Evolutionary conservation across 176 grass and related monocot genomes (phyloP).

Genomic region (Oryza punctata): DNA sequence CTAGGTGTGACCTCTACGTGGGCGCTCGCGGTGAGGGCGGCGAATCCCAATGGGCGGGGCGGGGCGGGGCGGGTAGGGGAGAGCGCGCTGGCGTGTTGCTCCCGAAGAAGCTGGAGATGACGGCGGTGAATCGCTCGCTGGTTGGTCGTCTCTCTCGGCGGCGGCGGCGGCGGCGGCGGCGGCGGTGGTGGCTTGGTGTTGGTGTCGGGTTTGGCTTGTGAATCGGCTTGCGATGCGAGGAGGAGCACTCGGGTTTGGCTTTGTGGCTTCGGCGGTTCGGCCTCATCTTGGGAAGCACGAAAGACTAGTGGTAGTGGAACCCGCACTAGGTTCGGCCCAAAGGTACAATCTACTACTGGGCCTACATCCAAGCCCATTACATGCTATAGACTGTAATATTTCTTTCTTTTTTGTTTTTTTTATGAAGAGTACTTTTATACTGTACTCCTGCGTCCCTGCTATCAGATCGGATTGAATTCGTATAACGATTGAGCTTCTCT

Average conservation of each 20-base stretch:
- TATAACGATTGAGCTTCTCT: too few species aligned
- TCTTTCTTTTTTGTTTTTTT: too few species aligned
- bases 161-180: neutral
- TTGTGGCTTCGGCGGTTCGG: neutral
- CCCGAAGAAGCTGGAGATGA: neutral
- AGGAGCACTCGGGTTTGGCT: neutral
- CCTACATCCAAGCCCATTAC: too few species aligned
- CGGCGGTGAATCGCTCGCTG: neutral
- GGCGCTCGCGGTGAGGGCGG: neutral
- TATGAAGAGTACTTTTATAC: too few species aligned
- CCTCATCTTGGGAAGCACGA: conserved; percentile 39
- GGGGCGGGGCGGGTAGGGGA: neutral
- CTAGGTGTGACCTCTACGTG: neutral
- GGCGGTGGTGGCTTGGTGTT: neutral
- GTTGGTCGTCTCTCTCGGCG: neutral
- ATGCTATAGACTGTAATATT: too few species aligned
- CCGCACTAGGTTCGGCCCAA: neutral
- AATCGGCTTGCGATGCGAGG: too few species aligned
- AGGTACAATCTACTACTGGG: neutral
- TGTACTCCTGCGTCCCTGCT: too few species aligned
- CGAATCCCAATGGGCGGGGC: neutral
- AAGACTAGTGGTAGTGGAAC: neutral
- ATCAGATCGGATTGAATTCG: too few species aligned
- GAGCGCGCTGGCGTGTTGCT: neutral
- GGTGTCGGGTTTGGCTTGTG: neutral